These are phyloP conservation scores for Candida methanosorbosa DNA, from an alignment of 805 yeast species.

Conservation along the genomic window DNA sequence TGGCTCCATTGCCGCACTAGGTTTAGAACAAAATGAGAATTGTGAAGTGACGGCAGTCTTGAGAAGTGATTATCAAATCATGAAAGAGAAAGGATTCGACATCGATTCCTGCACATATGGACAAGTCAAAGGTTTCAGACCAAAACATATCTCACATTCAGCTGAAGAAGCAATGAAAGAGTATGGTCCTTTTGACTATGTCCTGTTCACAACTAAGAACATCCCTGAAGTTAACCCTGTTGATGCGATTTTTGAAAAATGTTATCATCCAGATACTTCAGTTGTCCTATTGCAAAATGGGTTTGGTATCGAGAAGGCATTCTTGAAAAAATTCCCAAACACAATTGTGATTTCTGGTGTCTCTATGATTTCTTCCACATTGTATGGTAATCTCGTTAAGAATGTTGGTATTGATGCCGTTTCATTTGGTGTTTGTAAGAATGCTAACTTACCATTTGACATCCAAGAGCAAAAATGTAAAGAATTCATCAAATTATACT, in stretches of 20 bases:
- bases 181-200: slow-evolving; percentile 37
- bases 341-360: slow-evolving; percentile 28
- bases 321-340: slow-evolving; percentile 23
- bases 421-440: slow-evolving; percentile 24
- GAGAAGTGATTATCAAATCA: slow-evolving; percentile 52
- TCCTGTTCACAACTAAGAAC: slow-evolving; percentile 51
- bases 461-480: slow-evolving; percentile 10
- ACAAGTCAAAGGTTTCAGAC: slow-evolving; percentile 43
- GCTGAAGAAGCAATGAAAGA: slow-evolving; percentile 35
- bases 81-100: slow-evolving; percentile 41
- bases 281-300: slow-evolving; percentile 32
- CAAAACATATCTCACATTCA: slow-evolving; percentile 29
- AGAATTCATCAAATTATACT: slow-evolving; percentile 18
- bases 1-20: slow-evolving; percentile 65
- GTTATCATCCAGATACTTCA: slow-evolving; percentile 14
- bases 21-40: slow-evolving; percentile 37
- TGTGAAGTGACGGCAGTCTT: slow-evolving; percentile 50
- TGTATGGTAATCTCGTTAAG: slow-evolving; percentile 14
- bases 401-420: slow-evolving; percentile 25
- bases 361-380: slow-evolving; percentile 24
- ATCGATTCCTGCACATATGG: slow-evolving; percentile 60
- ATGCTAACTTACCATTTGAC: slow-evolving; percentile 12
- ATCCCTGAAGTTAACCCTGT: slow-evolving; percentile 44
- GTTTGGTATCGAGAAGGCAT: slow-evolving; percentile 28
- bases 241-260: slow-evolving; percentile 32